Conservation (phyloP, 495 filamentous ascomycete species). For the Hyaloscypha finlandica region DNA sequence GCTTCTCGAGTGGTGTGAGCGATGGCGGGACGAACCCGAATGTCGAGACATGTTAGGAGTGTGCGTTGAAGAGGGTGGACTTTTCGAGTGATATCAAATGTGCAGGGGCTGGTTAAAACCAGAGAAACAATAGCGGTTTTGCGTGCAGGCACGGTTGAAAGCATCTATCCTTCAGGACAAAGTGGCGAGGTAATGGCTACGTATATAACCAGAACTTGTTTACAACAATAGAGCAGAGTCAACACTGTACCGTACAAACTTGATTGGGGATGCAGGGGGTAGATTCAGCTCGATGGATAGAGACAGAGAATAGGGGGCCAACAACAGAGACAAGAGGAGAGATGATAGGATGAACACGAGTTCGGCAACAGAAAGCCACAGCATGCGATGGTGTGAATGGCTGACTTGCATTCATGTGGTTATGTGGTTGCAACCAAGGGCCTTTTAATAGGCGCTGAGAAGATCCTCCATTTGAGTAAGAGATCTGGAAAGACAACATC, state of each 20-base stretch:
- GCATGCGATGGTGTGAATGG: not conserved
- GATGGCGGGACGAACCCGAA: constrained; percentile 24
- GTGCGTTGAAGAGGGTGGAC: not conserved
- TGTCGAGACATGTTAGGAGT: constrained; percentile 26
- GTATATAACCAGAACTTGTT: constrained; percentile 5
- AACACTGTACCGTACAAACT: not conserved
- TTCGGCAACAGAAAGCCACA: not conserved
- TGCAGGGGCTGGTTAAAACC: not conserved
- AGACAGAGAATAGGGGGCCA: not conserved
- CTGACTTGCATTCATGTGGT: constrained; percentile 5
- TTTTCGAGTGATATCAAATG: not conserved
- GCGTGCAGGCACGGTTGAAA: not conserved
- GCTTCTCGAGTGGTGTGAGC: constrained; percentile 14
- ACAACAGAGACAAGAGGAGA: not conserved
- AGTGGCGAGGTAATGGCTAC: not conserved
- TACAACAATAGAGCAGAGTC: constrained; percentile 1
- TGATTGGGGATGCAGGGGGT: not conserved
- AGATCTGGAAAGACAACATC: not conserved
- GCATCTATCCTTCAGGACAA: not conserved
- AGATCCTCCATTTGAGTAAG: constrained; percentile 5
- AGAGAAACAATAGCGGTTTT: not conserved
- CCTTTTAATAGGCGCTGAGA: constrained; percentile 7
- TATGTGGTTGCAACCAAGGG: constrained; percentile 1
- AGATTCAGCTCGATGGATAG: not conserved
- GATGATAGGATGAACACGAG: constrained; percentile 9